Conservation (phyloP, 1,284 basidiomycete species). For the Tetrapyrgos nigripes region DNA sequence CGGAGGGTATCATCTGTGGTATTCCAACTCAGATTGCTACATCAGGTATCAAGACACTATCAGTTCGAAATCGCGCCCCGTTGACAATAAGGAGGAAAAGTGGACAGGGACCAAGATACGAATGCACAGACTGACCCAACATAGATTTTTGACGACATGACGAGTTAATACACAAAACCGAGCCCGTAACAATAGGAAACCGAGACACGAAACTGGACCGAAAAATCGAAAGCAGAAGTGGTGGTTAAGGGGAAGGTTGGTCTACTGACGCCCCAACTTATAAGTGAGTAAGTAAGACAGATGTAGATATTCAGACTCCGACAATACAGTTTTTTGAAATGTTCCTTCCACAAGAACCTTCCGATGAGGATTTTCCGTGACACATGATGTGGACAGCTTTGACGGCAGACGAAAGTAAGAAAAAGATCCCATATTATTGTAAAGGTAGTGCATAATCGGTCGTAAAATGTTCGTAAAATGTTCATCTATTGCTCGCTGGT, state of each 20-base stretch:
- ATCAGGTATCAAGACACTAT: conserved; percentile 50
- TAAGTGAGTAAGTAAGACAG: no score
- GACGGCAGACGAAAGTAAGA: neutral
- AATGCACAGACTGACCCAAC: conserved; percentile 79
- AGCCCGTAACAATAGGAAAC: conserved; percentile 46
- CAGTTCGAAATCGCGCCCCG: conserved; percentile 53
- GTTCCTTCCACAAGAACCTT: neutral
- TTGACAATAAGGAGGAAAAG: conserved; percentile 31
- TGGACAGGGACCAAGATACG: conserved; percentile 25
- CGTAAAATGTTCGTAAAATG: conserved; percentile 22
- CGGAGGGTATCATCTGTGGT: conserved; percentile 90
- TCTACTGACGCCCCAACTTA: conserved; percentile 36
- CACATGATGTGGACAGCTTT: neutral
- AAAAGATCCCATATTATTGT: conserved; percentile 3
- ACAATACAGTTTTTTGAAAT: neutral
- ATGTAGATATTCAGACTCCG: conserved; percentile 66
- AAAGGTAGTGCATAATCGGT: conserved; percentile 19
- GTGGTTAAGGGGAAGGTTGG: conserved; percentile 46
- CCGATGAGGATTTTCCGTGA: neutral
- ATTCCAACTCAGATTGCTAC: conserved; percentile 93
- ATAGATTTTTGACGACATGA: conserved; percentile 83
- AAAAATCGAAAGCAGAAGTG: conserved; percentile 47
- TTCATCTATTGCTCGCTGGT: conserved; percentile 7
- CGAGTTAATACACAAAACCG: conserved; percentile 47
- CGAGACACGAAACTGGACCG: conserved; percentile 45